Evolutionary conservation across 768 basidiomycete species (phyloP), one percentile per base, ranked within the genome.

Genomic region (Lactifluus hygrophoroides): DNA sequence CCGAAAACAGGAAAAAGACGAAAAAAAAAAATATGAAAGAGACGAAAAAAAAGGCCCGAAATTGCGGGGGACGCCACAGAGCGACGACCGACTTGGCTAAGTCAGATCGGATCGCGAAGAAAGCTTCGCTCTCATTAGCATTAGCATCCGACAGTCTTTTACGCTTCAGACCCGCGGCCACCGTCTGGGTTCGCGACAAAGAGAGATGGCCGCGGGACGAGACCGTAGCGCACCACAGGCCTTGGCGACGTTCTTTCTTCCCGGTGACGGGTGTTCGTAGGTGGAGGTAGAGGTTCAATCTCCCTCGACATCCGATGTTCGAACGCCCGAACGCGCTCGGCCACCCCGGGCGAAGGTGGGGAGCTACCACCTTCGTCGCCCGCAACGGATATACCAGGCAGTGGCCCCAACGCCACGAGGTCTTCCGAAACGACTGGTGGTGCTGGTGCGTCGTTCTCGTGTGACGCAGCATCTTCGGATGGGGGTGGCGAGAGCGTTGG

Each of bases 151-250:
- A n/a, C n/a, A 32, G 32, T 10, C 32, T 32, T 32, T 35, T 63
- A 66, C n/a, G 61, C 64, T 23, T 60, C 65, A n/a, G 64, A 67
- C 27, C 55, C 47, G 19, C 56, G 62, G 35, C 42, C 10, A 17
- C 54, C 64, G 65, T 86, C 84, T 17, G 89, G 88, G 70, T 91
- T 90, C 23, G 86, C 85, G 51, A 91, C 76, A 64, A 81, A 90
- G 30, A 91, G 74, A 61, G 81, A 80, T 19, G 80, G 71, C 59
- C 79, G 77, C 23, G 82, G 81, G 35, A 77, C 83, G 34, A 90
- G 76, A 13, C 86, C 87, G 68, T 90, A 90, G 27, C 79, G 75
- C 37, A 83, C 73, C 43, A 68, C 69, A 51, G 71, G 51, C 3
- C 63, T 45, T 3, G 53, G 62, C 53, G 56, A 58, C 64, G 40